Evolutionary conservation across 768 basidiomycete species (phyloP).

Genomic region (Boletus subcaerulescens): DNA sequence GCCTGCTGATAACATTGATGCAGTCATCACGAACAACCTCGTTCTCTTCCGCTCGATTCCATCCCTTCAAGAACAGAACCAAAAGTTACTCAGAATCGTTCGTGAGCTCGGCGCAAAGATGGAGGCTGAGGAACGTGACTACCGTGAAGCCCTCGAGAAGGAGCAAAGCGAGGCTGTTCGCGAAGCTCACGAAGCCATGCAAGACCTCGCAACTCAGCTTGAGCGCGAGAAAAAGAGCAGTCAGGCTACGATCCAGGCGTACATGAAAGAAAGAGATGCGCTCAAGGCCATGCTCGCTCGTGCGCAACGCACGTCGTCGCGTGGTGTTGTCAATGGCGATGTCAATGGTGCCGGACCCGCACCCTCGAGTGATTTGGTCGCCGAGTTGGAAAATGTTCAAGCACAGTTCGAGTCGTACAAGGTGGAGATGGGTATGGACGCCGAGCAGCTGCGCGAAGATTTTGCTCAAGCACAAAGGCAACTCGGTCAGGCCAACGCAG

Average conservation of each 20-base stretch:
- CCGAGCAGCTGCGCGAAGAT: slow-evolving; percentile 70
- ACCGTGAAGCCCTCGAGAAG: slow-evolving; percentile 62
- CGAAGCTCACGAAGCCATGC: slow-evolving; percentile 87
- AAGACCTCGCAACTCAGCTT: slow-evolving; percentile 71
- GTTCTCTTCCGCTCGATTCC: slow-evolving; percentile 82
- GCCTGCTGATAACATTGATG: slow-evolving; percentile 59
- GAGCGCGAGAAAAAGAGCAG: slow-evolving; percentile 72
- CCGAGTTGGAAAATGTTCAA: slow-evolving; percentile 71
- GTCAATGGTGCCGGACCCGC: slow-evolving; percentile 25
- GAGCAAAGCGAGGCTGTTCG: slow-evolving; percentile 78
- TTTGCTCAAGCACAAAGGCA: slow-evolving; percentile 63
- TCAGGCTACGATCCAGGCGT: slow-evolving; percentile 71
- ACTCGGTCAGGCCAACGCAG: slow-evolving; percentile 57
- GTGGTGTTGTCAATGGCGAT: slow-evolving; percentile 30
- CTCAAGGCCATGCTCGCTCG: slow-evolving; percentile 71
- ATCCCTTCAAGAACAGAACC: slow-evolving; percentile 87
- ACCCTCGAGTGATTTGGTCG: slow-evolving; percentile 40
- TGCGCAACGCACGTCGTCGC: slow-evolving; percentile 34
- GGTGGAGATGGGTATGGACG: slow-evolving; percentile 77
- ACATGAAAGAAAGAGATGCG: slow-evolving; percentile 85
- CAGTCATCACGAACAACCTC: slow-evolving; percentile 84
- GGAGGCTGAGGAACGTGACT: slow-evolving; percentile 81
- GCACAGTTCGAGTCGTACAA: slow-evolving; percentile 78
- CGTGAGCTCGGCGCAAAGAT: slow-evolving; percentile 81
- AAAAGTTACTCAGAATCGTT: slow-evolving; percentile 79